Evolutionary conservation across 2,329 filamentous ascomycete species (phyloP), one percentile per base, ranked within the genome.

Genomic region (Aspergillus uvarum): DNA sequence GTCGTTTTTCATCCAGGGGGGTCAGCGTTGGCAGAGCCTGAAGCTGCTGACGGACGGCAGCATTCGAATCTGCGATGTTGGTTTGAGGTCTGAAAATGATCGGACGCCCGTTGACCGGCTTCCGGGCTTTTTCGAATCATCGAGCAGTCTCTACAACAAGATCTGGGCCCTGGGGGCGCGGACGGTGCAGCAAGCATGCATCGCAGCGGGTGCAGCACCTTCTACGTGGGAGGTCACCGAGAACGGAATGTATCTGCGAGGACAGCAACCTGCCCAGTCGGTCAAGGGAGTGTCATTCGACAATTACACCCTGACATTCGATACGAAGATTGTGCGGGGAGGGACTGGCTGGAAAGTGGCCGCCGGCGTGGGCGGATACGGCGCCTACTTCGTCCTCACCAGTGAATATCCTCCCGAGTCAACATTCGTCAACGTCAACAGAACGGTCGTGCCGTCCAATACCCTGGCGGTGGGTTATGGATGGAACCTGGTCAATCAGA

Each of bases 311-410:
- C 47, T 65, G 54, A 47, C 54, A 7, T 65, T 65, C 31, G 38
- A 47, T n/a, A 61, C 63, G 1, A 63, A 65, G 29, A 62, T 65
- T 21, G 38, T 58, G 12, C 55, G 56, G 3, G 61, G 63, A 16
- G 63, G 63, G 5, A 65, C 61, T 2, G 63, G 63, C 1, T 65
- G 63, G 63, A 54, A 60, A 44, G 57, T 63, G n/a, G 63, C 61
- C 10, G 48, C 54, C 11, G 63, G 61, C 7, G 49, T 61, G 0
- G 59, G 54, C 6, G 62, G 62, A n/a, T 65, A 60, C 22, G 63
- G 63, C n/a, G 55, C 61, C n/a, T 65, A 61, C 19, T 63, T 63
- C 47, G 59, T 65, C 22, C 38, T 65, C 3, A 60, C 63, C 10
- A 60, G 54, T 26, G 57, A 60, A 54, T 60, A 58, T 50, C 58